Evolutionary conservation across 371 early-diverging fungal genomes (phyloP).

Genomic region (Mortierella sp.): DNA sequence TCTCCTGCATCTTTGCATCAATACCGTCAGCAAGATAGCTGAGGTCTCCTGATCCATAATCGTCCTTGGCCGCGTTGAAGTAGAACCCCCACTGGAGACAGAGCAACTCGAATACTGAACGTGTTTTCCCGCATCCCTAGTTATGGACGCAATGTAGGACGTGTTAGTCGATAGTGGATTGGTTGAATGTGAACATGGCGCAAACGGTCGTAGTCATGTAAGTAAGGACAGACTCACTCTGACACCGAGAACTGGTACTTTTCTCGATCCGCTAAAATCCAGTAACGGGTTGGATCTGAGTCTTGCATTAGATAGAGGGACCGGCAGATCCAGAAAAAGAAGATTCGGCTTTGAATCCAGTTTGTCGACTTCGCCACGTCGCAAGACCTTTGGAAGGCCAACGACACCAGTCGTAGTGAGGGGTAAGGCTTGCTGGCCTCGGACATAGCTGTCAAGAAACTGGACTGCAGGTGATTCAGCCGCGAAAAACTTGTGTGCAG

Average conservation of each 20-base stretch:
- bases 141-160: too few species aligned
- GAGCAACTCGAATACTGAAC: conserved; percentile 23
- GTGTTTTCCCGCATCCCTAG: conserved; percentile 26
- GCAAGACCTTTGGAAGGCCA: conserved; percentile 19
- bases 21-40: conserved; percentile 8
- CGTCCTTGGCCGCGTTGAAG: conserved; percentile 22
- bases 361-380: conserved; percentile 1
- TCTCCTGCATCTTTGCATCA: too few species aligned
- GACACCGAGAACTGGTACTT: conserved; percentile 17
- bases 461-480: conserved; percentile 1
- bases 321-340: conserved; percentile 19
- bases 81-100: conserved; percentile 36
- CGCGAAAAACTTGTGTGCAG: conserved; percentile 9
- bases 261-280: conserved; percentile 6
- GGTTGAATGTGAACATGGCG: too few species aligned
- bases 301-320: not conserved
- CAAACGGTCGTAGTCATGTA: too few species aligned
- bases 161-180: too few species aligned
- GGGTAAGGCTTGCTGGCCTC: not conserved
- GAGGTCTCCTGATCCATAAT: conserved; percentile 27
- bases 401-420: not conserved
- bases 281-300: conserved; percentile 9
- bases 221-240: too few species aligned
- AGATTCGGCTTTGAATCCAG: conserved; percentile 11
- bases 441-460: conserved; percentile 12